These are phyloP conservation scores for Breviolum minutum DNA, from an alignment of 73 alveolate species.

Conservation along the genomic window DNA sequence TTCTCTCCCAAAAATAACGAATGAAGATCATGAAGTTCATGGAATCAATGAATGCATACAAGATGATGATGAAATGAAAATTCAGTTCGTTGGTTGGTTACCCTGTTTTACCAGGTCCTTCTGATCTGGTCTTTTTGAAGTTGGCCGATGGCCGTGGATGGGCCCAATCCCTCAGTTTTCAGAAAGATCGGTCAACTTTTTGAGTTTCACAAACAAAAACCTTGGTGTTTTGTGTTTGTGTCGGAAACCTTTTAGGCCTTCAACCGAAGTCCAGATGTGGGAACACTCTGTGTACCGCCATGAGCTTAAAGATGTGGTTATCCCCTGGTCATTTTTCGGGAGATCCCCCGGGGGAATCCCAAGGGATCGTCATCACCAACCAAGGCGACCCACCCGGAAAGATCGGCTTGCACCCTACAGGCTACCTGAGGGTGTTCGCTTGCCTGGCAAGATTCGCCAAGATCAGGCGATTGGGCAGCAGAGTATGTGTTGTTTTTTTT, in stretches of 20 bases:
- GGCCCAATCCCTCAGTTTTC: constrained; percentile 1
- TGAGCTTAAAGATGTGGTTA: not conserved
- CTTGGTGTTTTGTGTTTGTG: not conserved
- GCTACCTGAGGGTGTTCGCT: constrained; percentile 84
- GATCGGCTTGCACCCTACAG: constrained; percentile 91
- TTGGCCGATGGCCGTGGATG: constrained; percentile 88
- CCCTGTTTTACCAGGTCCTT: constrained; percentile 5
- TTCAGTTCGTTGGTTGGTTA: not conserved
- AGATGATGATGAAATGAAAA: not conserved
- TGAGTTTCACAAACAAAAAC: not conserved
- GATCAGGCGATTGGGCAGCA: constrained; percentile 32
- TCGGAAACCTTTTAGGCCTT: constrained; percentile 25
- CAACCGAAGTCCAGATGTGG: constrained; percentile 85
- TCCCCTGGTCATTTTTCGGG: not conserved
- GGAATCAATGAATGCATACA: not conserved
- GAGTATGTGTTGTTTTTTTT: not conserved
- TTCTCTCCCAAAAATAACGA: no score
- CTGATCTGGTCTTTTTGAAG: constrained; percentile 77
- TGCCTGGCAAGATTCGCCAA: constrained; percentile 86
- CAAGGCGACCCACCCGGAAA: constrained; percentile 85
- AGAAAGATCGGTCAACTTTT: not conserved
- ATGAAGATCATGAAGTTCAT: no score
- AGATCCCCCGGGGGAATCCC: not conserved
- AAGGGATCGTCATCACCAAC: no score
- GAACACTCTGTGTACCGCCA: constrained; percentile 77